phyloP scores from a whole-genome alignment of 768 basidiomycete genomes.

The Boletellus emodensis region DNA sequence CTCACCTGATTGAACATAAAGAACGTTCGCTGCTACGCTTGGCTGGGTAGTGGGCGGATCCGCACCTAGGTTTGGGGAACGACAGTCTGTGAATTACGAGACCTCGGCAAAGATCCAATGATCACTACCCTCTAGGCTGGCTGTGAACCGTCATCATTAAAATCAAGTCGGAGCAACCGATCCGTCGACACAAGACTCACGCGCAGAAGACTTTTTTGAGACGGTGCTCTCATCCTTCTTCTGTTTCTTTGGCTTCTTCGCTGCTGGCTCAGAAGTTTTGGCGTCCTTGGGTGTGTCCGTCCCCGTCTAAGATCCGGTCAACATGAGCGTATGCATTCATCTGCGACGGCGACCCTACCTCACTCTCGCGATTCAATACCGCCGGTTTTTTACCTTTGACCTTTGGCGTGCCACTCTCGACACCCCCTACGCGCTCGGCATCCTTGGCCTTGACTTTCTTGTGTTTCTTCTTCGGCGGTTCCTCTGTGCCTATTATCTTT shows the following conservation, averaged over 20 bases:
- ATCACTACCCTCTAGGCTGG: slow-evolving; percentile 4
- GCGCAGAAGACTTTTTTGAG: slow-evolving; percentile 1
- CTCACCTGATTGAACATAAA: slow-evolving; percentile 11
- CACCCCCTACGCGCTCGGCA: not conserved
- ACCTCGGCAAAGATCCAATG: not conserved
- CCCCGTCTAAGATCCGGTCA: slow-evolving; percentile 8
- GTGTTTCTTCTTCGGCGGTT: slow-evolving; percentile 18
- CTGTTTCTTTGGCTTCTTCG: slow-evolving; percentile 7
- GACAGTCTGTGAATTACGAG: not conserved
- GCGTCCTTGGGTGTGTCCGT: not conserved
- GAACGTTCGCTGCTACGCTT: not conserved
- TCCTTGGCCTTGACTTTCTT: slow-evolving; percentile 11
- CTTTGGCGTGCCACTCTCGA: slow-evolving; percentile 1
- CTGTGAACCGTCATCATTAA: slow-evolving; percentile 2
- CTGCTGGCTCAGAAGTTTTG: not conserved
- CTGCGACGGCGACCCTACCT: slow-evolving; percentile 9
- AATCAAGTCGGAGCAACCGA: not conserved
- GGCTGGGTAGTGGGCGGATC: not conserved
- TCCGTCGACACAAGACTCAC: slow-evolving; percentile 8
- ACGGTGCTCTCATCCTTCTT: slow-evolving; percentile 3
- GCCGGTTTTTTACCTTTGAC: slow-evolving; percentile 5
- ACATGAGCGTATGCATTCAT: not conserved
- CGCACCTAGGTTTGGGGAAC: slow-evolving; percentile 4
- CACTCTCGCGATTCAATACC: not conserved
- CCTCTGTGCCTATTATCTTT: not conserved